Evolutionary conservation across 2,329 filamentous ascomycete genomes (phyloP).

Genomic region (Tolypocladium nubicola): DNA sequence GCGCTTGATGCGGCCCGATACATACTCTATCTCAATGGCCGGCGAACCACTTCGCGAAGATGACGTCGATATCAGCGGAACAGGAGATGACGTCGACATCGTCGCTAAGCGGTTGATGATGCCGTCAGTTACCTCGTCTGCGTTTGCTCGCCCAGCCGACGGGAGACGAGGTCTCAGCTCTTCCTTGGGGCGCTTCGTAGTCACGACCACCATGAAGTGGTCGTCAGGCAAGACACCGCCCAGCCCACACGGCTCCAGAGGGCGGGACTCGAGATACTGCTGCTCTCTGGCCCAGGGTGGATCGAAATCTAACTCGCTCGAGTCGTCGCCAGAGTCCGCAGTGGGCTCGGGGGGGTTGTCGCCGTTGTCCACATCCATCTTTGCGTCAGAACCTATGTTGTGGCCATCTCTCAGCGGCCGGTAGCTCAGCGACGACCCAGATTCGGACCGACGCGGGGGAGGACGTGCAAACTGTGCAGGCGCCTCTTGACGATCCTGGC

Average conservation of each 20-base stretch:
- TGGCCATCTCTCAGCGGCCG: constrained; percentile 36
- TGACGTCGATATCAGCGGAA: constrained; percentile 1
- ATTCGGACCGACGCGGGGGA: constrained; percentile 28
- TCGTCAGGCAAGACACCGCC: constrained; percentile 53
- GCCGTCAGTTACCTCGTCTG: constrained; percentile 23
- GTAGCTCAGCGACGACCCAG: constrained; percentile 38
- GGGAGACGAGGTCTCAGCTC: constrained; percentile 3
- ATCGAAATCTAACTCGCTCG: constrained; percentile 30
- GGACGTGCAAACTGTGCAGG: constrained; percentile 12
- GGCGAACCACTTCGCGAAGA: neutral
- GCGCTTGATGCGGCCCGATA: constrained; percentile 28
- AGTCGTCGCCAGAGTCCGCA: constrained; percentile 22
- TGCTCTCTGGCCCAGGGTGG: constrained; percentile 34
- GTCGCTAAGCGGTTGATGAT: constrained; percentile 31
- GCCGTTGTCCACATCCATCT: constrained; percentile 17
- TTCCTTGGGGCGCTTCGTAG: constrained; percentile 32
- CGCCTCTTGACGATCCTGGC: constrained; percentile 20
- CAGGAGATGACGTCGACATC: constrained; percentile 29
- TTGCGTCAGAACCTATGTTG: constrained; percentile 8
- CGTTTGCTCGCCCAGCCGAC: neutral
- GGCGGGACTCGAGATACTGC: constrained; percentile 25
- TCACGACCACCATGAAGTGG: constrained; percentile 48
- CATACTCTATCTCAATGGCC: constrained; percentile 33
- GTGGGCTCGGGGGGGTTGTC: constrained; percentile 17
- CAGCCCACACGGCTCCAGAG: constrained; percentile 47